These are phyloP conservation scores for Chionographis japonica DNA, from an alignment of 106 monocot genomes.

Conservation along the genomic window DNA sequence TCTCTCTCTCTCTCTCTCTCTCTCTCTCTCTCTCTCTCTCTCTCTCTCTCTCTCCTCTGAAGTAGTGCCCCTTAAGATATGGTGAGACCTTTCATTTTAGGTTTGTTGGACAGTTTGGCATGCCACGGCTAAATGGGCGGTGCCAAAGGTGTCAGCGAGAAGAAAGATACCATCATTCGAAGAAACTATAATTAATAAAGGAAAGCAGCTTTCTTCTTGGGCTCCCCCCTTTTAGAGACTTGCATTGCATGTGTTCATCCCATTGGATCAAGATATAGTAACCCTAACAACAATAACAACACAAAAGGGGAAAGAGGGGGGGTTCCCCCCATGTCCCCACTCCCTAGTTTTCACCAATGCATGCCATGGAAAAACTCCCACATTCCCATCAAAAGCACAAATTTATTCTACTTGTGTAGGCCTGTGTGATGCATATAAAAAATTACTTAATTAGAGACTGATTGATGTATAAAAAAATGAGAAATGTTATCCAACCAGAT, in stretches of 20 bases:
- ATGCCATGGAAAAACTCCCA: neutral
- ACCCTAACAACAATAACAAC: neutral
- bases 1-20: too few relatives aligned
- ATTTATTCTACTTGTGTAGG: conserved; percentile 4
- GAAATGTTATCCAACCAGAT: neutral
- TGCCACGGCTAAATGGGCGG: conserved; percentile 13
- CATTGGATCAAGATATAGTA: neutral
- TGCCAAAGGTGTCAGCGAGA: conserved; percentile 1
- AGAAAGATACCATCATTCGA: conserved; percentile 19
- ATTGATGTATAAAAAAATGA: conserved; percentile 12
- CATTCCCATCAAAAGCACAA: conserved; percentile 31
- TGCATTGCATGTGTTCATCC: conserved; percentile 17
- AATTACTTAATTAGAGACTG: conserved; percentile 2
- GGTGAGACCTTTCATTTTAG: neutral
- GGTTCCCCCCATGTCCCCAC: conserved; percentile 2
- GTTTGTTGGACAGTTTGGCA: conserved; percentile 12
- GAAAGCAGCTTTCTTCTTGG: conserved; percentile 8
- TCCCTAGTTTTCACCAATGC: neutral
- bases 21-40: too few relatives aligned
- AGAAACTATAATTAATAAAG: conserved; percentile 6
- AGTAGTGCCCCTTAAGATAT: conserved; percentile 1
- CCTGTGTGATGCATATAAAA: neutral
- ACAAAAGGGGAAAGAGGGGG: too few relatives aligned
- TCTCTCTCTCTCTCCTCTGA: neutral
- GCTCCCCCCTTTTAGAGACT: neutral